Evolutionary conservation across 805 yeast genomes (phyloP), one percentile per base, ranked within the genome.

Genomic region (Danielozyma ontarioensis): DNA sequence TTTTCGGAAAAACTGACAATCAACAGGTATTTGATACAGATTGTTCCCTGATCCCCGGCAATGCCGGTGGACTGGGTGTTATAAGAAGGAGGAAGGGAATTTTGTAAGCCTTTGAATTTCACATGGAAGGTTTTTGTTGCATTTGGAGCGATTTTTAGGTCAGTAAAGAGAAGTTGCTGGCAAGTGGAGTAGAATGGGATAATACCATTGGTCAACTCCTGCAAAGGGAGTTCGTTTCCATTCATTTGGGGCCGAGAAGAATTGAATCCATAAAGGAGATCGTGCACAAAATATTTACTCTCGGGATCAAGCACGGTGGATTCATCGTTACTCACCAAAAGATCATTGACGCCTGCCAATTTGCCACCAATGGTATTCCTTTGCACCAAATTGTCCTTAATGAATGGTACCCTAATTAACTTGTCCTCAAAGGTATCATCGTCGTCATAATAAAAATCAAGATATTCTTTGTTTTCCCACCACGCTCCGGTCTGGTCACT

Each of bases 131-230:
- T 24, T 30, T 46, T 47, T 2, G 42, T 22, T 2, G 47, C 37
- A 2, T 39, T 38, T 13, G 52, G 50, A 5, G 34, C 35, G 6
- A 64, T 37, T 2, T 31, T 26, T 3, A 59, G 35, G 35, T 64
- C 59, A 8, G 64, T 45, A 35, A 66, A 66, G n/a, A 65, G 35
- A 21, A 66, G 53, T 12, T 54, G 48, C 34, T 66, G 72, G 4
- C 62, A 50, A 1, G 71, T 64, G 14, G 66, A 46, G 37, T 63
- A 66, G 36, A 66, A 62, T 3, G 71, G 72, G 6, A 59, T 43
- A 8, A 65, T 51, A 12, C 55, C 43, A 28, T 57, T 59, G 2
- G 59, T 44, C 12, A 63, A 35, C 16, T 58, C 63, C 25, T 50
- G 42, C 6, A 54, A 27, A 3, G 50, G 40, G 8, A 54, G 28